Base-by-base conservation (phyloP, 129 eudicot genomes). In the Artemisia tridentata region DNA sequence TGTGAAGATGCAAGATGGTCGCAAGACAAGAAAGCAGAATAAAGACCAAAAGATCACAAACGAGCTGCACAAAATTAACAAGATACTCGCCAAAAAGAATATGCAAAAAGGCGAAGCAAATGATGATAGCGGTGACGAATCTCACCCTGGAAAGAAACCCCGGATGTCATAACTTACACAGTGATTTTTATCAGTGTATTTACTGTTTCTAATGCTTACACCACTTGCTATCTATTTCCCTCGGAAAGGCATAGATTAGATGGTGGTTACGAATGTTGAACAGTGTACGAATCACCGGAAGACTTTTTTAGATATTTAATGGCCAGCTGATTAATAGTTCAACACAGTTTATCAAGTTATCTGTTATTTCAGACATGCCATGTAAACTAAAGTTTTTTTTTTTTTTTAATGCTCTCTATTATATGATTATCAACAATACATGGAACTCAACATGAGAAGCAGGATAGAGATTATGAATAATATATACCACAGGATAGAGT, bases 1-100 rank as follows among this genome's bases (percentile, higher is more conserved):
- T 41, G 98, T 93, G 81, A 93, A 93, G 87, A 93, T 93, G 98
- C 97, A 89, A 82, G 98, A 93, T 80, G 98, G 98, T 17, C 80
- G 97, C 11, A 93, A 93, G 84, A 93, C 98, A 3, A 78, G 98
- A 53, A 93, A 93, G 80, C 97, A 91, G 77, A 93, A 93, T 73
- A 93, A 86, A 78, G 98, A 93, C 21, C 98, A 93, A 81, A 93
- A 93, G 83, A 80, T 93, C 19, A 87, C 88, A 5, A 93, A 93
- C 19, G 98, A 93, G 65, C 77, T 93, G 71, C 98, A 93, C 73
- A 87, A 93, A 89, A 93, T 93, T 16, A 87, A 87, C 74, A 86
- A 90, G 73, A 80, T 93, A 70, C 89, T 93, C 3, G 84, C 96
- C 21, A 78, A 79, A 53, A 89, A 85, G 84, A 93, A 93, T 79